Base-by-base conservation (phyloP, 2,329 filamentous ascomycete species). In the Trichoderma lentiforme region DNA sequence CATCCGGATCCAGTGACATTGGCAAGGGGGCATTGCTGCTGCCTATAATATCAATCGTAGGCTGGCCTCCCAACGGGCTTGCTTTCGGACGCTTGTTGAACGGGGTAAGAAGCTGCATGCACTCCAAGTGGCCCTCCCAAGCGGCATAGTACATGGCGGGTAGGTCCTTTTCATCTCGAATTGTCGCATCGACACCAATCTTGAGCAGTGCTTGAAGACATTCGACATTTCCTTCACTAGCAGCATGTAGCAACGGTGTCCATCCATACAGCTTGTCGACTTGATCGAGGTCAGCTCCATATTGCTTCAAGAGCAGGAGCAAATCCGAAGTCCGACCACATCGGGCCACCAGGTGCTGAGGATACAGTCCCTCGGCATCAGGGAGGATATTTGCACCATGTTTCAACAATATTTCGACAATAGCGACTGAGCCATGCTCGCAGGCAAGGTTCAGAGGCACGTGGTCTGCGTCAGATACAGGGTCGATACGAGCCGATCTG, bases 141-240 rank as follows among this genome's bases (percentile, higher is more conserved):
- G 94, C 95, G 15, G 96, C 96, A 81, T 99, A 99, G 82, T 99
- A 99, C 91, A 98, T 94, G 32, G 96, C 95, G 2, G 95, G 94
- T 4, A 98, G 87, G 18, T 91, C 92, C 79, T 98, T 99, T 82
- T 99, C 96, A 78, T 99, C 96, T 57, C 93, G 83, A 70, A 94
- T 92, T 74, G 91, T 91, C 1, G 92, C 88, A 77, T 97, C 90
- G 4, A 92, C 95, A 8, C 92, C 92, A 74, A 92, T 89, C 68
- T 94, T 89, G 12, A 99, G 86, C 4, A 99, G 86, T 1, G 91
- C 93, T 75, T 94, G 89, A 57, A 99, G 85, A 78, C 95, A 98
- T 30, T 92, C 90, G 1, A 98, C 92, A 79, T 97, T 97, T 26
- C 96, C 96, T 83, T 99, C 96, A 79, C 95, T 97, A 11, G 96